Conservation (phyloP, 2,329 filamentous ascomycete species). For the Stylonectria norvegica region DNA sequence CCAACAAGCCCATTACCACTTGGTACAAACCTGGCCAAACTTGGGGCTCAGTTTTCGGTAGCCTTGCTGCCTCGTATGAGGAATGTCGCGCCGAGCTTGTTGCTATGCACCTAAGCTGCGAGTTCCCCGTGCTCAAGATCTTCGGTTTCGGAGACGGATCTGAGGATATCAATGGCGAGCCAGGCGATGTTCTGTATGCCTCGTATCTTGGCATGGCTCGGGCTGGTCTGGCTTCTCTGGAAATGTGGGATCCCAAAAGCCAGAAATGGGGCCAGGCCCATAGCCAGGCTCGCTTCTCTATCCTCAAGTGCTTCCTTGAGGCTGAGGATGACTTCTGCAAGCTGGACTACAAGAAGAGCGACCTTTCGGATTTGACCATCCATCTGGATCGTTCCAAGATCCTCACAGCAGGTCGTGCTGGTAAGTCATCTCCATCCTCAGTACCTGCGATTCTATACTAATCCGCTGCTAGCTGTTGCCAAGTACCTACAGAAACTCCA, state of each 20-base stretch:
- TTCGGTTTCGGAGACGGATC: constrained; percentile 85
- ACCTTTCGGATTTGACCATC: constrained; percentile 78
- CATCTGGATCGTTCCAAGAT: constrained; percentile 84
- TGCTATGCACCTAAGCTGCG: constrained; percentile 85
- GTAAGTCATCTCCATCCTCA: constrained; percentile 30
- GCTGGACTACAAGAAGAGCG: constrained; percentile 68
- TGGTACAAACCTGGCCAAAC: constrained; percentile 97
- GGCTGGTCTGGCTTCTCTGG: constrained; percentile 81
- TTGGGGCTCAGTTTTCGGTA: constrained; percentile 89
- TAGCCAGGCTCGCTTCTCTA: constrained; percentile 87
- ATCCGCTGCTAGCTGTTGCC: constrained; percentile 64
- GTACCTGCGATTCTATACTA: constrained; percentile 16
- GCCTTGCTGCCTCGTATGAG: constrained; percentile 84
- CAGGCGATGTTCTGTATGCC: constrained; percentile 82
- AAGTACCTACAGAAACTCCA: constrained; percentile 88
- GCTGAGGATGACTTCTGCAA: constrained; percentile 86
- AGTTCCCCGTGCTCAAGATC: constrained; percentile 83
- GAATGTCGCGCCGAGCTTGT: constrained; percentile 94
- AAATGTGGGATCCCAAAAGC: constrained; percentile 91
- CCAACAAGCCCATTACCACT: constrained; percentile 67
- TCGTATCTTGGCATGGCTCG: constrained; percentile 92
- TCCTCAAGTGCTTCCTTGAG: constrained; percentile 78
- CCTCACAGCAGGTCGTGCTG: constrained; percentile 71
- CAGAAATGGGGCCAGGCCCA: constrained; percentile 92
- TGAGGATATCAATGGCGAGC: constrained; percentile 67